A percentile compares a stretch with the other conserved stretches of the same genome.
phyloP scores from a whole-genome alignment of 768 basidiomycete genomes.

The Holtermannia corniformis region DNA sequence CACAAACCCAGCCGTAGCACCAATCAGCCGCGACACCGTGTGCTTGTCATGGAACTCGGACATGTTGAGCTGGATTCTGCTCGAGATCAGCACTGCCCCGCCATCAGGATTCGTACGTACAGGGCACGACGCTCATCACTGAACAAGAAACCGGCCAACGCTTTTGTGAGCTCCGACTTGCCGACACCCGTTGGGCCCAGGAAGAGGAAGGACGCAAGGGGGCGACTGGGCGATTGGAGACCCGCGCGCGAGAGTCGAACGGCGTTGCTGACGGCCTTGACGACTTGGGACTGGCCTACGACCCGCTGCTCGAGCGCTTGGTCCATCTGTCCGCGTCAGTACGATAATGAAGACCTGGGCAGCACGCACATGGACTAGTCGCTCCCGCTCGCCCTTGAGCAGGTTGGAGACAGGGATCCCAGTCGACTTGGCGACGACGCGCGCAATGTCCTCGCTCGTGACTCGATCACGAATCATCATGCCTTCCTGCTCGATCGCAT shows the following conservation, averaged over 20 bases:
- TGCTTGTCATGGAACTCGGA: slow-evolving; percentile 94
- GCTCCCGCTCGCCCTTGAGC: slow-evolving; percentile 80
- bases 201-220: slow-evolving; percentile 88
- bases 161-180: slow-evolving; percentile 83
- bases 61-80: slow-evolving; percentile 85
- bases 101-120: slow-evolving; percentile 48
- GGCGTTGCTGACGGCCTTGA: slow-evolving; percentile 74
- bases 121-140: slow-evolving; percentile 77
- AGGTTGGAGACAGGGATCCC: slow-evolving; percentile 85
- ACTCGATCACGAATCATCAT: slow-evolving; percentile 77
- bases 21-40: slow-evolving; percentile 80
- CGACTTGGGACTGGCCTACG: slow-evolving; percentile 85
- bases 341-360: not conserved
- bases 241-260: slow-evolving; percentile 89
- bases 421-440: slow-evolving; percentile 64
- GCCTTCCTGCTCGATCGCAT: slow-evolving; percentile 47
- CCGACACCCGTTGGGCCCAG: slow-evolving; percentile 39
- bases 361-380: slow-evolving; percentile 65
- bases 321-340: slow-evolving; percentile 64
- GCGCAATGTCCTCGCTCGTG: slow-evolving; percentile 78
- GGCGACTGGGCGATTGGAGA: slow-evolving; percentile 74
- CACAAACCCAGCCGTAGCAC: slow-evolving; percentile 86
- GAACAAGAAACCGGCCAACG: slow-evolving; percentile 78
- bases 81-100: not conserved
- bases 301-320: slow-evolving; percentile 61